These are phyloP conservation scores for Trapa incisa DNA, from an alignment of 345 rosid species.

Conservation along the genomic window DNA sequence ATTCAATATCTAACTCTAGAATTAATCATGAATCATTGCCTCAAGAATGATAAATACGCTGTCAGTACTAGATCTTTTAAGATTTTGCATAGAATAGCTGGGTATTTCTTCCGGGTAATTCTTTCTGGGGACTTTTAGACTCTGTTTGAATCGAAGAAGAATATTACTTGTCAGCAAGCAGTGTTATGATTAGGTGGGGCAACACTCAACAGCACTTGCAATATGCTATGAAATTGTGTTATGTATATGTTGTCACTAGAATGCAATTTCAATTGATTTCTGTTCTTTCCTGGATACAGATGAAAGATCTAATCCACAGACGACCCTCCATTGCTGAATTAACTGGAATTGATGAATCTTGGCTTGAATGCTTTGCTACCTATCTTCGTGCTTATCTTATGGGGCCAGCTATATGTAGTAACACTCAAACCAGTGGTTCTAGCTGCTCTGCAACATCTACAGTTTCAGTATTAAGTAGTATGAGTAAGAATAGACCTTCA, in stretches of 20 bases:
- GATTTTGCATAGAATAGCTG: too few relatives aligned
- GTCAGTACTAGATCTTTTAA: not conserved
- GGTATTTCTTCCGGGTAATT: too few relatives aligned
- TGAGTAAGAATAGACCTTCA: slow-evolving; percentile 10
- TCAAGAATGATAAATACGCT: not conserved
- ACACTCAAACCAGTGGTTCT: slow-evolving; percentile 13
- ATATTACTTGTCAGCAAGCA: not conserved
- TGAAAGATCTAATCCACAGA: slow-evolving; percentile 67
- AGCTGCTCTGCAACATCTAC: slow-evolving; percentile 15
- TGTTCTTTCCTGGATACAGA: slow-evolving; percentile 29
- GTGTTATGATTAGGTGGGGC: not conserved
- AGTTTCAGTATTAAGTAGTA: slow-evolving; percentile 10
- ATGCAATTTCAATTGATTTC: not conserved
- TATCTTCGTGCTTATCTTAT: slow-evolving; percentile 67
- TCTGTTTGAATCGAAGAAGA: not conserved
- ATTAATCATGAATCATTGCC: not conserved
- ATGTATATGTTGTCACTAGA: not conserved
- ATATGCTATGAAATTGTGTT: not conserved
- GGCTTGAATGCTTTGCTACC: slow-evolving; percentile 79
- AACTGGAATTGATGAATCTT: slow-evolving; percentile 81
- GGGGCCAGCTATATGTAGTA: slow-evolving; percentile 38
- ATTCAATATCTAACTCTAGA: not conserved
- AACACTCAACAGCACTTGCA: not conserved
- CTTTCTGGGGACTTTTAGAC: too few relatives aligned
- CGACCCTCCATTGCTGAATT: slow-evolving; percentile 82